phyloP scores from a whole-genome alignment of 2,329 filamentous ascomycete genomes.

The Dactylellina sp. region DNA sequence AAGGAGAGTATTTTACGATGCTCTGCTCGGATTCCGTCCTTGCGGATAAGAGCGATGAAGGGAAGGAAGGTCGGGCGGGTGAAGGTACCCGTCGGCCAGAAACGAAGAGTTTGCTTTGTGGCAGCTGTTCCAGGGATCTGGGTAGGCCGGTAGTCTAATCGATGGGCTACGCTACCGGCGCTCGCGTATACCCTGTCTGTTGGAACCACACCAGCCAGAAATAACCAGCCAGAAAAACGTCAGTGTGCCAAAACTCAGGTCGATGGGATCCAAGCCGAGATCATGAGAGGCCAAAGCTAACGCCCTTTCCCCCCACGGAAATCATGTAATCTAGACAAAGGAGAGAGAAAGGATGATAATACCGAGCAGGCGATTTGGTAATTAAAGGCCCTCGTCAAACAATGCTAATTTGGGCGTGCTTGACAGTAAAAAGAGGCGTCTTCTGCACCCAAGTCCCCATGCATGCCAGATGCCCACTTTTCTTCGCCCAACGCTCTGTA shows the following conservation, averaged over 20 bases:
- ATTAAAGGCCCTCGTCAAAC: slow-evolving; percentile 48
- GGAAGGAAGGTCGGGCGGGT: slow-evolving; percentile 15
- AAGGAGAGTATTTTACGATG: too few relatives aligned
- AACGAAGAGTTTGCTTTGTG: slow-evolving; percentile 26
- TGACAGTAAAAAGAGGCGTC: slow-evolving; percentile 31
- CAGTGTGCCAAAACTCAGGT: slow-evolving; percentile 44
- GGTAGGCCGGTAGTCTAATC: slow-evolving; percentile 33
- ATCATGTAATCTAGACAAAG: neutral
- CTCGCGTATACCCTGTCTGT: slow-evolving; percentile 48
- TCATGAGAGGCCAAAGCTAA: slow-evolving; percentile 36
- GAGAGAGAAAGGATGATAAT: slow-evolving; percentile 15
- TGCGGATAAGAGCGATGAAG: too few relatives aligned
- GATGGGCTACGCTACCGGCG: slow-evolving; percentile 30
- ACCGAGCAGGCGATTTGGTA: slow-evolving; percentile 31
- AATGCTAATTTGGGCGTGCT: slow-evolving; percentile 39
- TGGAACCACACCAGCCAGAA: slow-evolving; percentile 42
- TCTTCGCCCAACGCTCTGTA: slow-evolving; percentile 50
- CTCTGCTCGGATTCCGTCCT: too few relatives aligned
- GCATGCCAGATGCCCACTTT: slow-evolving; percentile 37
- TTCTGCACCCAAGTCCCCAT: slow-evolving; percentile 25
- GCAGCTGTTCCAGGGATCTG: slow-evolving; percentile 52
- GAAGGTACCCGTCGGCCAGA: slow-evolving; percentile 45
- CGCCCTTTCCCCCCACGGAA: slow-evolving; percentile 28
- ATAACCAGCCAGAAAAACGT: slow-evolving; percentile 34
- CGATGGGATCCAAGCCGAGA: slow-evolving; percentile 42